Conservation (phyloP, 148 eudicot genomes). For the Cornus kousa region DNA sequence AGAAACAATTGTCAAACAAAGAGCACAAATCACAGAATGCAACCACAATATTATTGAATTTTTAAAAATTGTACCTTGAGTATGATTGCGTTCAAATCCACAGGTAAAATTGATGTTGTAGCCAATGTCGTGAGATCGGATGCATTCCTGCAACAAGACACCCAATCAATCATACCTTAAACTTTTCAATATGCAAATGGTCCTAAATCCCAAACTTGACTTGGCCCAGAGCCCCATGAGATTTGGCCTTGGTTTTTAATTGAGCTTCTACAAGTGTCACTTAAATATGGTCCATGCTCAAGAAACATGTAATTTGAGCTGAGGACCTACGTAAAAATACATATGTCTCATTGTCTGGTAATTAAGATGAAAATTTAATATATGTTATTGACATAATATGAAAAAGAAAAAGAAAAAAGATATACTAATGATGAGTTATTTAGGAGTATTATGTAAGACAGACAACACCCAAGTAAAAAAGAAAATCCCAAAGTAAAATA, state of each 20-base stretch:
- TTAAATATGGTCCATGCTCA: neutral
- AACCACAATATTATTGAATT: neutral
- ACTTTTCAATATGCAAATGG: neutral
- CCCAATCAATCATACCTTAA: neutral
- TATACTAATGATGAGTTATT: neutral
- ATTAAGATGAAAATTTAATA: no score
- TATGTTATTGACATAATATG: neutral
- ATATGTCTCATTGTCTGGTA: neutral
- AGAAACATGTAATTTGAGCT: neutral
- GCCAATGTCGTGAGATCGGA: conserved; percentile 80
- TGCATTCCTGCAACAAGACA: conserved; percentile 51
- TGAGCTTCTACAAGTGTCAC: neutral
- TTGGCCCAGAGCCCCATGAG: neutral
- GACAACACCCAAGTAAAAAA: neutral
- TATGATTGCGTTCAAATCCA: conserved; percentile 85
- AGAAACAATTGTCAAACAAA: neutral
- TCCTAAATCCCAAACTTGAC: neutral
- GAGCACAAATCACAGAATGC: neutral
- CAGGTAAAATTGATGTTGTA: conserved; percentile 76
- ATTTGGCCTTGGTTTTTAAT: neutral
- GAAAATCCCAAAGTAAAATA: neutral
- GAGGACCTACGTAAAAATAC: neutral
- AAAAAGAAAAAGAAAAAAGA: no score
- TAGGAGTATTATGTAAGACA: neutral
- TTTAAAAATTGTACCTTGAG: conserved; percentile 52